phyloP scores from a whole-genome alignment of 1,284 basidiomycete genomes.

The Marasmius tenuissimus region DNA sequence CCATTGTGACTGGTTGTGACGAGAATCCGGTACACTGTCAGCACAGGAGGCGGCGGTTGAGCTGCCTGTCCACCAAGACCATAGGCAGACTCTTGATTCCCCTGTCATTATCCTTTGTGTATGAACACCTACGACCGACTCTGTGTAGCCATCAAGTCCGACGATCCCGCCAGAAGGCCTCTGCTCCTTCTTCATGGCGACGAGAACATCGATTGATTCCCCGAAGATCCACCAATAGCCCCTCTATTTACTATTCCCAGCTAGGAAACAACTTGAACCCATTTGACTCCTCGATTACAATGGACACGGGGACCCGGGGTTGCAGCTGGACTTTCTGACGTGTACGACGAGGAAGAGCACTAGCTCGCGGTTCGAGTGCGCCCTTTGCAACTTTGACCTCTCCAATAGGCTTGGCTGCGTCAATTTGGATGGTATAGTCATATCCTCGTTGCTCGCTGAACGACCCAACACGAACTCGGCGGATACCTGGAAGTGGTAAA shows the following conservation, averaged over 20 bases:
- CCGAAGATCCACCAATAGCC: no score
- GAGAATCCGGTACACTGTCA: no score
- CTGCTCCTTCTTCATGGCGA: no score
- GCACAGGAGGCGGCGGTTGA: no score
- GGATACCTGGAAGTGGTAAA: background rate
- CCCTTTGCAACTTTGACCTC: background rate
- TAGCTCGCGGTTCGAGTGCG: background rate
- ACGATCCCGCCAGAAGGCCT: no score
- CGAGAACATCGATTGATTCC: no score
- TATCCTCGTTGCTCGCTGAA: background rate
- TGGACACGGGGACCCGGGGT: background rate
- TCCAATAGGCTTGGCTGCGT: background rate
- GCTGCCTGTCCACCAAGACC: no score
- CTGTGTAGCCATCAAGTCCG: no score
- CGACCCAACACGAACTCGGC: background rate
- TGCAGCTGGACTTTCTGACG: background rate
- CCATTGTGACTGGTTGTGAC: no score
- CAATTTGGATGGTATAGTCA: background rate
- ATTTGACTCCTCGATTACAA: background rate
- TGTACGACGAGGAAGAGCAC: background rate
- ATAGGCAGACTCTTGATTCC: no score
- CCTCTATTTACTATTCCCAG: background rate
- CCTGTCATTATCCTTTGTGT: no score
- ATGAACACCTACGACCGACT: no score
- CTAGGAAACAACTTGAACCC: background rate